Percentiles rank a stretch among this genome's conserved stretches.
phyloP scores from a whole-genome alignment of 352 stramenopile species.

The Phytopythium aichiense region DNA sequence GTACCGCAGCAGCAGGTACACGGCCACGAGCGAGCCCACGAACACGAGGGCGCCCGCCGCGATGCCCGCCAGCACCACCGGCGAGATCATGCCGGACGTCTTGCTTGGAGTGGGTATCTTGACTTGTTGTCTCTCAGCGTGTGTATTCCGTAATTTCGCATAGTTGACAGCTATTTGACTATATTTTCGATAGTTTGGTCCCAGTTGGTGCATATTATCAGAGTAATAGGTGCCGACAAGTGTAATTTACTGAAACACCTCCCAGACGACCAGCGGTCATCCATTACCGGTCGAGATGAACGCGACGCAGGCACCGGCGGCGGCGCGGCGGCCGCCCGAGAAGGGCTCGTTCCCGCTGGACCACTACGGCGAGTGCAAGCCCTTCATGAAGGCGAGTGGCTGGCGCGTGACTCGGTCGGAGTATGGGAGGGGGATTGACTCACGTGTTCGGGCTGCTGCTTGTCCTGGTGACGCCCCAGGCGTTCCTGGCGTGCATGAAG shows the following conservation, averaged over 20 bases:
- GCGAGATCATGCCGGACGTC: slow-evolving; percentile 36
- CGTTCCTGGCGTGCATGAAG: slow-evolving; percentile 83
- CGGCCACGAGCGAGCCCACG: slow-evolving; percentile 68
- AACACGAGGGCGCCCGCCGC: slow-evolving; percentile 81
- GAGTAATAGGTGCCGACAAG: not conserved
- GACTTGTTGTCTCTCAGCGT: not conserved
- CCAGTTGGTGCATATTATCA: not conserved
- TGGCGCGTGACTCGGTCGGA: not conserved
- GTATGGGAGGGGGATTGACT: not conserved
- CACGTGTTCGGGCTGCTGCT: not conserved
- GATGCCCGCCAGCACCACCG: slow-evolving; percentile 66
- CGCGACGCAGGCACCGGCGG: slow-evolving; percentile 60
- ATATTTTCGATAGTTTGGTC: not conserved
- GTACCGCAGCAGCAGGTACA: slow-evolving; percentile 80
- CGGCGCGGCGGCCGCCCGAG: slow-evolving; percentile 78
- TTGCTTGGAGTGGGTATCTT: slow-evolving; percentile 4
- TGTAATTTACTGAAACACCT: not conserved
- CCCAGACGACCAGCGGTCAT: not conserved
- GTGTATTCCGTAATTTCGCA: slow-evolving; percentile 5
- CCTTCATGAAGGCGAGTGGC: slow-evolving; percentile 67
- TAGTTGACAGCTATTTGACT: not conserved
- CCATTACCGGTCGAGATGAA: slow-evolving; percentile 51
- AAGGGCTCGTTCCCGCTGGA: slow-evolving; percentile 90
- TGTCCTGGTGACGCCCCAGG: slow-evolving; percentile 13
- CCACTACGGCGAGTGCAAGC: slow-evolving; percentile 89